These are phyloP conservation scores for Phaffia rhodozyma DNA, from an alignment of 1,284 basidiomycete species.

Conservation along the genomic window DNA sequence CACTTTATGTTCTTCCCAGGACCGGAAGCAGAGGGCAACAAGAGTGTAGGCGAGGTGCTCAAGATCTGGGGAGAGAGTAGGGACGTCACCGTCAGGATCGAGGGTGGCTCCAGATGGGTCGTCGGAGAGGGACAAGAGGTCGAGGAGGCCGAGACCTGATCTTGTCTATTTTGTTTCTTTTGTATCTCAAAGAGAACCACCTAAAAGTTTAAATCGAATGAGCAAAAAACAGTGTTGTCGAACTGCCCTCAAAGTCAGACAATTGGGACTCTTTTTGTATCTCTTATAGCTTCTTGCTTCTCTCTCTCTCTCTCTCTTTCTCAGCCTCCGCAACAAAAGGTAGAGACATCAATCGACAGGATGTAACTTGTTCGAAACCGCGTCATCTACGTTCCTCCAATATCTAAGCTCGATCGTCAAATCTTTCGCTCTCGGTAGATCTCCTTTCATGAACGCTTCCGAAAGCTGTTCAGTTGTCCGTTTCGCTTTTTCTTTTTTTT, in stretches of 20 bases:
- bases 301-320: slow-evolving; percentile 10
- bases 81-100: slow-evolving; percentile 5
- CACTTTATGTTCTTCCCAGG: slow-evolving; percentile 18
- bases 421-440: slow-evolving; percentile 49
- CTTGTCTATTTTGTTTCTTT: too few relatives aligned
- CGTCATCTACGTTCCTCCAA: slow-evolving; percentile 56
- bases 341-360: slow-evolving; percentile 3
- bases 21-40: slow-evolving; percentile 8
- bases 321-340: slow-evolving; percentile 2
- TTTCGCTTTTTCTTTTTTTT: slow-evolving; percentile 44
- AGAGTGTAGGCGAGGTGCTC: slow-evolving; percentile 15
- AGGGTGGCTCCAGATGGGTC: slow-evolving; percentile 14
- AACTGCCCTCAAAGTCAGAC: too few relatives aligned
- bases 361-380: slow-evolving; percentile 42
- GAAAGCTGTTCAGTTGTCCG: slow-evolving; percentile 43
- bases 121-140: slow-evolving; percentile 15
- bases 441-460: slow-evolving; percentile 41
- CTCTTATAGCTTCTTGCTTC: too few relatives aligned
- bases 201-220: too few relatives aligned
- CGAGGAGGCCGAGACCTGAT: slow-evolving; percentile 5
- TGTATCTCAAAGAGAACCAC: too few relatives aligned
- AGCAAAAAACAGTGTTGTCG: too few relatives aligned
- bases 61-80: slow-evolving; percentile 10
- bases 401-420: slow-evolving; percentile 64
- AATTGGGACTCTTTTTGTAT: too few relatives aligned